Evolutionary conservation across 1,284 basidiomycete genomes (phyloP), one percentile per base, ranked within the genome.

Genomic region (Schizophyllum commune): DNA sequence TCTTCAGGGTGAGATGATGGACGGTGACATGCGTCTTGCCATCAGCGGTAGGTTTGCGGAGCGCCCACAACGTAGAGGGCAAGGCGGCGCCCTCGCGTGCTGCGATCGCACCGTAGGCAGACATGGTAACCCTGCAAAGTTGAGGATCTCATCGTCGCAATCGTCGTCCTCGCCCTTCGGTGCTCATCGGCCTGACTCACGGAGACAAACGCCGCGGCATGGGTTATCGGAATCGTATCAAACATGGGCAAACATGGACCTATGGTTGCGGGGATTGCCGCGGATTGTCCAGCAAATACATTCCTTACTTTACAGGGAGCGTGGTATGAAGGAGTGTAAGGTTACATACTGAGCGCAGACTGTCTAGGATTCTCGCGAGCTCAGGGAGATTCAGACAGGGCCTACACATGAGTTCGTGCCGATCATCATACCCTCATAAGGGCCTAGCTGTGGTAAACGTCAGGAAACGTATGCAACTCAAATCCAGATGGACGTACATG

Each of bases 1-100:
- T 74, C 5, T 76, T 66, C 9, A 82, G 78, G 11, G 79, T 84
- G 54, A 92, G 73, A 64, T 92, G 90, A 71, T 92, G 83, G 15
- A 91, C 76, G 2, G 82, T 77, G 8, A 86, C 65, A 32, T 59
- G 54, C 47, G 57, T 67, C 21, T 69, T 62, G 11, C 69, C 63
- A 11, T 70, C 60, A 34, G 66, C 27, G 52, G 67, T 63, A 67
- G 68, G 52, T 34, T 52, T 67, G 61, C 63, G 70, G 73, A 9
- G 68, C 65, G n/a, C 65, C 73, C 67, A 75, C 39, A 69, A 60
- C n/a, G 75, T 76, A 19, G 71, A 56, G 13, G 76, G 73, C 5
- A 82, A 72, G 20, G 66, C 27, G 32, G 55, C 20, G 20, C 47
- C 32, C 15, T 17, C 55, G 52, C 60, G 51, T 55, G 60, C 55